These are phyloP conservation scores for Thalia dealbata DNA, from an alignment of 176 grass and related monocot genomes.

Conservation along the genomic window DNA sequence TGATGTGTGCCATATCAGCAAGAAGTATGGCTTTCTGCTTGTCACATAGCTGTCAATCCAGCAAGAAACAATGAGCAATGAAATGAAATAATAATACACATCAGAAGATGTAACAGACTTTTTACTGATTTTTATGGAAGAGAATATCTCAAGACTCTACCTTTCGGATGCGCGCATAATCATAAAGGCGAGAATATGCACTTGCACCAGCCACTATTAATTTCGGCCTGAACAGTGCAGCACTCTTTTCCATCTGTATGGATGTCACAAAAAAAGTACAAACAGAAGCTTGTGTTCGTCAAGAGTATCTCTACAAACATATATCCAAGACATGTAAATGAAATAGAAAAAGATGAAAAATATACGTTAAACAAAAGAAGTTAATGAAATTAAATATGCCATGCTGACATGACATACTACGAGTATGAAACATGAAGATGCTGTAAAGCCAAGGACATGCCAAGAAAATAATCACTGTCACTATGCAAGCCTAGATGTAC, in stretches of 20 bases:
- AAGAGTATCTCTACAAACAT: not conserved
- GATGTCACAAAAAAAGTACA: not conserved
- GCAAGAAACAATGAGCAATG: not conserved
- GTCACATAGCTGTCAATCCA: constrained; percentile 60
- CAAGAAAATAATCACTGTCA: not conserved
- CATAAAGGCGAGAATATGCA: constrained; percentile 89
- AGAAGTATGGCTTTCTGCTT: constrained; percentile 93
- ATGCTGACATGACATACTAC: too few species aligned
- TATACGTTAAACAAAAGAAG: too few species aligned
- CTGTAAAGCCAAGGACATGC: not conserved
- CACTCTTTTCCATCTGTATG: constrained; percentile 86
- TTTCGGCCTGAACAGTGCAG: constrained; percentile 82
- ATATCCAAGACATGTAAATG: not conserved
- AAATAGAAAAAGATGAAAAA: not conserved
- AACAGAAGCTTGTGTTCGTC: not conserved
- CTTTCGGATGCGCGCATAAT: constrained; percentile 79
- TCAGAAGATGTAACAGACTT: not conserved
- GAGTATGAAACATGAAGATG: too few species aligned
- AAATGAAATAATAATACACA: not conserved
- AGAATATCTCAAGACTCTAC: constrained; percentile 27
- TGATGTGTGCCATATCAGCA: constrained; percentile 98
- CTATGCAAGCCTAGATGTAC: not conserved
- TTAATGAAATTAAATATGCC: too few species aligned
- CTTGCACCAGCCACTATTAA: constrained; percentile 97
- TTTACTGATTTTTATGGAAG: not conserved